Percentiles rank a stretch among this genome's conserved stretches.
phyloP scores from a whole-genome alignment of 2,329 filamentous ascomycete genomes.

The Beauveria medogensis region DNA sequence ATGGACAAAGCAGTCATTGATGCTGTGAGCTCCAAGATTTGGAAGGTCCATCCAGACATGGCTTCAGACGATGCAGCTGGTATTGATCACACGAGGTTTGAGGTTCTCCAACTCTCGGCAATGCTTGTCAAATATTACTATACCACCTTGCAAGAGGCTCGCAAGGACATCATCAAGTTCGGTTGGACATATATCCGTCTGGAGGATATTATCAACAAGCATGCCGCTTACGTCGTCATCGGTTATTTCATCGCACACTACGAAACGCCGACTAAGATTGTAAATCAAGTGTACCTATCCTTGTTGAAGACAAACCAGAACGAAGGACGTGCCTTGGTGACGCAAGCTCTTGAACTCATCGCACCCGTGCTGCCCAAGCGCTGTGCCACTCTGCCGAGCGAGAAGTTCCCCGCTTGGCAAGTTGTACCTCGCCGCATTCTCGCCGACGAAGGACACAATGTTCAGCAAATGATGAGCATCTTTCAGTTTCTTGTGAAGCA shows the following conservation, averaged over 20 bases:
- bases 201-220: slow-evolving; percentile 99
- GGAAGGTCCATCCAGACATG: slow-evolving; percentile 82
- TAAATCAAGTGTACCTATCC: slow-evolving; percentile 88
- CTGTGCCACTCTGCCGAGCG: slow-evolving; percentile 57
- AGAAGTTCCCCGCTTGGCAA: slow-evolving; percentile 78
- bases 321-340: slow-evolving; percentile 84
- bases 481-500: slow-evolving; percentile 95
- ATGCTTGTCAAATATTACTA: slow-evolving; percentile 94
- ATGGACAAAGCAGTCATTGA: slow-evolving; percentile 86
- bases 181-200: slow-evolving; percentile 97
- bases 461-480: slow-evolving; percentile 93
- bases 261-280: slow-evolving; percentile 93
- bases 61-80: slow-evolving; percentile 75
- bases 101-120: slow-evolving; percentile 88
- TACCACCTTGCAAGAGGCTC: slow-evolving; percentile 75
- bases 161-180: slow-evolving; percentile 98
- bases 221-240: slow-evolving; percentile 93
- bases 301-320: slow-evolving; percentile 89
- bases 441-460: slow-evolving; percentile 87
- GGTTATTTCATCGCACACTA: slow-evolving; percentile 97
- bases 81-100: slow-evolving; percentile 93
- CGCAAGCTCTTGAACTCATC: slow-evolving; percentile 87
- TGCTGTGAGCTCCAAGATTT: slow-evolving; percentile 83
- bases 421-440: slow-evolving; percentile 84
- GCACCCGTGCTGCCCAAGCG: slow-evolving; percentile 89